Conservation (phyloP, 768 basidiomycete genomes). For the Suillus tomentosus region DNA sequence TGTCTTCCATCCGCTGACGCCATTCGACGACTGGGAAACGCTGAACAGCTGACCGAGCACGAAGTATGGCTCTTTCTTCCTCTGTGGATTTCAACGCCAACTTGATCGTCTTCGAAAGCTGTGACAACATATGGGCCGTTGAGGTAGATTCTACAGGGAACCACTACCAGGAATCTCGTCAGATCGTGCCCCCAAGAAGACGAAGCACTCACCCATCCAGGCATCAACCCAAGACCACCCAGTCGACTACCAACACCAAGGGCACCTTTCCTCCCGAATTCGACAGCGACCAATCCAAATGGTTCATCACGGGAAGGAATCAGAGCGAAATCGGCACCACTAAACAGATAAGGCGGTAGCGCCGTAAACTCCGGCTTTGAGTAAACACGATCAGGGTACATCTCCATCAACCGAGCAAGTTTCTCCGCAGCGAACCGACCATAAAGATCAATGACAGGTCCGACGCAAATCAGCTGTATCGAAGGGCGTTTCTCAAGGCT, state of each 20-base stretch:
- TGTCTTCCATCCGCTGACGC: conserved; percentile 95
- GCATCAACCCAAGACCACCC: conserved; percentile 95
- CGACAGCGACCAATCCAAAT: conserved; percentile 94
- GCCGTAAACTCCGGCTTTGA: conserved; percentile 98
- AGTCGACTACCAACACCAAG: conserved; percentile 93
- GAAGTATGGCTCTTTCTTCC: conserved; percentile 89
- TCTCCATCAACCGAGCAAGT: conserved; percentile 88
- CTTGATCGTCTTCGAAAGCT: conserved; percentile 92
- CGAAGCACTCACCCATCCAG: conserved; percentile 80
- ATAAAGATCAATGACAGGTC: conserved; percentile 94
- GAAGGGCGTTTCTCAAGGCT: conserved; percentile 84
- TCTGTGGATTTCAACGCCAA: conserved; percentile 88
- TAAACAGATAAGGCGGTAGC: conserved; percentile 89
- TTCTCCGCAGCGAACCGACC: conserved; percentile 96
- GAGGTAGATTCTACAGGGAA: conserved; percentile 95
- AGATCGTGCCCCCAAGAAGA: conserved; percentile 1
- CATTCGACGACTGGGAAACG: conserved; percentile 98
- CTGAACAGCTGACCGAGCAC: conserved; percentile 91
- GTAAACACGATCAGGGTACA: conserved; percentile 90
- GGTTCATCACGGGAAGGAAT: conserved; percentile 97
- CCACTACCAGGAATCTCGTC: conserved; percentile 56
- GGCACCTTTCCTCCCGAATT: conserved; percentile 95
- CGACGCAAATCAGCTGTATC: conserved; percentile 87
- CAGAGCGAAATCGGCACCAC: conserved; percentile 92
- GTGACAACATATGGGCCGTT: conserved; percentile 92